A percentile compares a stretch with the other conserved stretches of the same genome.
Evolutionary conservation across 352 stramenopile species (phyloP).

Genomic region (Pseudoperonospora humuli): DNA sequence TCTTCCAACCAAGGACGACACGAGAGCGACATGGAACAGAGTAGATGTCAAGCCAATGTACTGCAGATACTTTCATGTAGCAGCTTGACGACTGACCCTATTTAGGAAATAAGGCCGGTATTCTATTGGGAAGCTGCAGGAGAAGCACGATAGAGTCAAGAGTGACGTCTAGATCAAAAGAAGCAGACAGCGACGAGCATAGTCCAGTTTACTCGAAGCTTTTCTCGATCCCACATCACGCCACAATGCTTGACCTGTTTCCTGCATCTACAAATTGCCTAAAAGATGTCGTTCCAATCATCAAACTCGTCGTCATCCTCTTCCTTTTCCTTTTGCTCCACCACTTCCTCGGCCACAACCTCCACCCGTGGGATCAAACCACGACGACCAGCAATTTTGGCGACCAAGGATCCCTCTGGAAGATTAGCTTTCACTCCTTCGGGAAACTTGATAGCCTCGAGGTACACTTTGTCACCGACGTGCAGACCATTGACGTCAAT

Average conservation of each 20-base stretch:
- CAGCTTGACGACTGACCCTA: too few relatives aligned
- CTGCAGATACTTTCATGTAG: slow-evolving; percentile 1
- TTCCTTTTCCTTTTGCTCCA: slow-evolving; percentile 56
- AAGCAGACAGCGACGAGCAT: slow-evolving; percentile 2
- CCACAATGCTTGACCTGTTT: slow-evolving; percentile 6
- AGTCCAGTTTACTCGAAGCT: neutral
- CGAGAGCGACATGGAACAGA: slow-evolving; percentile 7
- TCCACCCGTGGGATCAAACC: slow-evolving; percentile 74
- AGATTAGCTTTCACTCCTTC: slow-evolving; percentile 68
- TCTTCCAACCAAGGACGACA: slow-evolving; percentile 35
- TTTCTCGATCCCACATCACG: slow-evolving; percentile 1
- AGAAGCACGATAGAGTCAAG: slow-evolving; percentile 1
- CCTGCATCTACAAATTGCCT: slow-evolving; percentile 16
- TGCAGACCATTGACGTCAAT: slow-evolving; percentile 84
- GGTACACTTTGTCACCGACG: slow-evolving; percentile 73
- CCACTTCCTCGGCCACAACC: slow-evolving; percentile 57
- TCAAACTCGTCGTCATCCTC: slow-evolving; percentile 75
- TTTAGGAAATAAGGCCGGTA: too few relatives aligned
- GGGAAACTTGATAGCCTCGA: slow-evolving; percentile 69
- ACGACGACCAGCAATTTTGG: slow-evolving; percentile 82
- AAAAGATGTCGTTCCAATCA: slow-evolving; percentile 87
- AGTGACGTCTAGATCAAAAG: slow-evolving; percentile 3
- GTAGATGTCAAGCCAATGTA: slow-evolving; percentile 13
- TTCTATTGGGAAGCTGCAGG: slow-evolving; percentile 26
- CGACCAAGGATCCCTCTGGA: slow-evolving; percentile 53